Evolutionary conservation across 179 eudicot genomes (phyloP), one percentile per base, ranked within the genome.

Genomic region (Nepenthes alata): DNA sequence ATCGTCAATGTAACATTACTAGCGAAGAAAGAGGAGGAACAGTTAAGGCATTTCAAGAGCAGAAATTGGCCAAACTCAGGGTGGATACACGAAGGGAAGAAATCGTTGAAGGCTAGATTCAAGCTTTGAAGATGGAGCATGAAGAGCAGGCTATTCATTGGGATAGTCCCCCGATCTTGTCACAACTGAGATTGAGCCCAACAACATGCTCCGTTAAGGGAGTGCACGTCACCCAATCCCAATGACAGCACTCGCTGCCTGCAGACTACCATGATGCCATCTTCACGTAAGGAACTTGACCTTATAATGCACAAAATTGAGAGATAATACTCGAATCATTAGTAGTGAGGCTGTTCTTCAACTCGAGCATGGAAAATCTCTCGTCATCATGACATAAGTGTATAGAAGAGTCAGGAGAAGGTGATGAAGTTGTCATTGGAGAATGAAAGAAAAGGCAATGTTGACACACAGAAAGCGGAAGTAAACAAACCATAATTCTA

Each of bases 181-280:
- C 41, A 13, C 75, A 70, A 6, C 69, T 66, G 9, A 70, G 75
- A 49, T 70, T 72, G n/a, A 75, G 66, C 16, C 54, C 68, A 38
- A 72, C 61, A 11, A 72, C 64, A 15, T 66, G 55, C 37, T 64
- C 64, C 1, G 67, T 49, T 3, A 44, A 35, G 25, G 34, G 2
- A 9, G 67, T 66, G 16, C 79, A 75, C 7, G 44, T 35, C 0
- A 75, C 61, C 37, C 79, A 75, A 13, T 71, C 73, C 75, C 75
- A 75, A 0, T 3, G 14, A 13, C 72, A 70, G 51, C 67, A 71
- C 58, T 75, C 54, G 2, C 47, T 44, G 61, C 53, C 50, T n/a
- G n/a, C n/a, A 39, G 35, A 35, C 2, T 61, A 41, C 70, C 79
- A 75, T 50, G 67, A 71, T 5, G 5, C 8, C 8, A 25, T 34